Evolutionary conservation across 75 land plant species (phyloP).

Genomic region (Chamaecyparis obtusa): DNA sequence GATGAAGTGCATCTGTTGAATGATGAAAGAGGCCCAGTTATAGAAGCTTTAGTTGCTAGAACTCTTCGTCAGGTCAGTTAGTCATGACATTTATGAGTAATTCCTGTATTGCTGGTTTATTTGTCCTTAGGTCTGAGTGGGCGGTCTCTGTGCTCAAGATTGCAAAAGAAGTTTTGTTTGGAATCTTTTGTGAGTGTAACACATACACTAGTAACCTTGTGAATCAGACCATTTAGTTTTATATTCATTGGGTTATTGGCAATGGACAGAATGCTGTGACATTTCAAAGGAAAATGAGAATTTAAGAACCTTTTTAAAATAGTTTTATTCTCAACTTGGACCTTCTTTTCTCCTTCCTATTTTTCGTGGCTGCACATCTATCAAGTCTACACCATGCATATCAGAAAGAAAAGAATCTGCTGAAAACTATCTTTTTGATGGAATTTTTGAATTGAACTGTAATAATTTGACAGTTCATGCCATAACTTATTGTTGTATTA

Average conservation of each 20-base stretch:
- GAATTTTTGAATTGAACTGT: background rate
- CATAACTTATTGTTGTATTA: background rate
- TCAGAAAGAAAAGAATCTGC: background rate
- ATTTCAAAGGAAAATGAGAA: background rate
- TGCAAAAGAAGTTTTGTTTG: background rate
- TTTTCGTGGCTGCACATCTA: background rate
- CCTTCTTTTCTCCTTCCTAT: background rate
- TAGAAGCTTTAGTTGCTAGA: constrained; percentile 96
- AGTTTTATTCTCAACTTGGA: background rate
- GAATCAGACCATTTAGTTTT: background rate
- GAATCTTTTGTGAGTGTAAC: background rate
- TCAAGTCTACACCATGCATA: background rate
- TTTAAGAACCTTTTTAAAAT: background rate
- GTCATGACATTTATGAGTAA: background rate
- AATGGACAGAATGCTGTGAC: background rate
- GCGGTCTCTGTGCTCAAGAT: background rate
- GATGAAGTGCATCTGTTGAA: constrained; percentile 99
- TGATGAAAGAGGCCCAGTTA: constrained; percentile 99
- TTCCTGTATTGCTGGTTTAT: background rate
- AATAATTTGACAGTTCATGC: background rate
- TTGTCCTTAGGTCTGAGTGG: background rate
- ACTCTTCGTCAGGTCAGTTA: constrained; percentile 89
- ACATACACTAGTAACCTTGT: background rate
- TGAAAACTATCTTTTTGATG: background rate
- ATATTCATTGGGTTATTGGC: background rate